These are phyloP conservation scores for Flaveria trinervia DNA, from an alignment of 129 eudicot genomes.

Conservation along the genomic window DNA sequence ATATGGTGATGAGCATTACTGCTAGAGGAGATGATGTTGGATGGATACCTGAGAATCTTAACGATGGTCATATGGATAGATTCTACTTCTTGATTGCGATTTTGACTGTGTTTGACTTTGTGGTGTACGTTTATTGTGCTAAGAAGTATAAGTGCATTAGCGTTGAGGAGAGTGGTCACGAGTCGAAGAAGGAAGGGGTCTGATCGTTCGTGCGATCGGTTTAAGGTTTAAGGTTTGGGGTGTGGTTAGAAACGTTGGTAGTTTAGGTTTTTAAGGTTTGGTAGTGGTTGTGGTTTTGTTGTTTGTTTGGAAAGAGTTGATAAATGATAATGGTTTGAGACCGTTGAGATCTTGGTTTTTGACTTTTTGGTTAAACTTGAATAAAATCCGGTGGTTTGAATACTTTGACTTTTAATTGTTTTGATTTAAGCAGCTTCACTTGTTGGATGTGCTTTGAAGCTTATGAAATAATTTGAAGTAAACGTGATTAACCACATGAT, in stretches of 20 bases:
- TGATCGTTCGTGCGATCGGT: not conserved
- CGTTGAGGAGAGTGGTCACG: constrained; percentile 32
- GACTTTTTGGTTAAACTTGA: not conserved
- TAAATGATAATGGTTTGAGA: not conserved
- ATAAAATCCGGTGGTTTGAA: not conserved
- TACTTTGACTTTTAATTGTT: not conserved
- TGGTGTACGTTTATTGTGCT: constrained; percentile 55
- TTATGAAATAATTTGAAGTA: not conserved
- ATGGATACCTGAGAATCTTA: constrained; percentile 71
- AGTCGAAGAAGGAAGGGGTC: constrained; percentile 30
- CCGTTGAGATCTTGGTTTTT: not conserved
- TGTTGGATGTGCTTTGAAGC: not conserved
- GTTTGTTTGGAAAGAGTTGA: not conserved
- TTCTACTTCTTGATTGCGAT: constrained; percentile 68
- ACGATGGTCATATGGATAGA: constrained; percentile 71
- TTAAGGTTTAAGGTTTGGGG: not conserved
- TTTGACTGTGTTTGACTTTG: constrained; percentile 58
- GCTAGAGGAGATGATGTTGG: constrained; percentile 43
- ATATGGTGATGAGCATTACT: constrained; percentile 65
- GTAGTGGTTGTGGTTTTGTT: not conserved
- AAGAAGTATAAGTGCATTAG: constrained; percentile 56
- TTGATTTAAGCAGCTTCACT: not conserved
- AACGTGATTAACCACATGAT: not conserved
- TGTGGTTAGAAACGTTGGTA: not conserved
- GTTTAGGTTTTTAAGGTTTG: constrained; percentile 4